Evolutionary conservation across 306 rosid genomes (phyloP), one percentile per base, ranked within the genome.

Genomic region (Urtica urens): DNA sequence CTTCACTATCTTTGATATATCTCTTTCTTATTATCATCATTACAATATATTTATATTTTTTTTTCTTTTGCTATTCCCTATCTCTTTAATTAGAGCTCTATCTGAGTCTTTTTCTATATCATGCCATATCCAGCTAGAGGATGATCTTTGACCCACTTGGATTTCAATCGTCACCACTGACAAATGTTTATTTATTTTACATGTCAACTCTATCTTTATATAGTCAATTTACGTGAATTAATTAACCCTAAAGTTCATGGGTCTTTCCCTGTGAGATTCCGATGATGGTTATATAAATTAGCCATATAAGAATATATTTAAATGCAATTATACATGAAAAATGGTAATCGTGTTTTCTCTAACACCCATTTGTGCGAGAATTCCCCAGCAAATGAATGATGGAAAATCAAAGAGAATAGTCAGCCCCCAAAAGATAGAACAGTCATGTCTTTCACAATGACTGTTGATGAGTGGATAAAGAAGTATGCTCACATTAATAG

Each of bases 301-400:
- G n/a, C 43, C 28, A 44, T 19, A 44, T 44, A 16, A 20, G 49
- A 20, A 44, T 20, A 40, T 14, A 20, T n/a, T 15, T 37, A 2
- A 55, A 28, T 60, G 25, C 59, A 47, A 53, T 62, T 77, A 75
- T 83, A 75, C 60, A 70, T 71, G 79, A 49, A 49, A 46, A 72
- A 62, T 60, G 62, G 37, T 18, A 46, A 29, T 65, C 63, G 75
- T 77, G 66, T 68, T 70, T 70, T 47, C 40, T 35, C n/a, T 3
- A 10, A 10, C n/a, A 7, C 40, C 4, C 11, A 39, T 39, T 39
- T 39, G 7, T 43, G 15, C 25, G 52, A 46, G 25, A 18, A 9
- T 15, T 48, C 1, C 16, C 4, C 43, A 43, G 38, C 39, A 49
- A 46, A 53, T 29, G n/a, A n/a, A n/a, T 54, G 11, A 14, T 35